Evolutionary conservation across 2,329 filamentous ascomycete species (phyloP), one percentile per base, ranked within the genome.

Genomic region (Neoascochyta sp.): DNA sequence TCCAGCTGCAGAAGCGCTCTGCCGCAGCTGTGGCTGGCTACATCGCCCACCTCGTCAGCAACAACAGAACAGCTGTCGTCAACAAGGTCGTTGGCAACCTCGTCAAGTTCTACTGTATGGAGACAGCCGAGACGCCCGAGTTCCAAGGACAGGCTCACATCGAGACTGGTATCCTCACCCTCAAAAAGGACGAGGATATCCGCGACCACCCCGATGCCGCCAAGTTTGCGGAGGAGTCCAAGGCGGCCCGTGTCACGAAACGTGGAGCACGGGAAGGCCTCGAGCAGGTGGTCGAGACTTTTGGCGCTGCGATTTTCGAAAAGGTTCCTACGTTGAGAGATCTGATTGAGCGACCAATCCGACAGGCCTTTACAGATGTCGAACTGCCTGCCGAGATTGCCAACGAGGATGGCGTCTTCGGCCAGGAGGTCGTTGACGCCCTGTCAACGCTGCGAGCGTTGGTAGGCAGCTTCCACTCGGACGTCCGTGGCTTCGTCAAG

Each of bases 41-140:
- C 12, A 82, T 98, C n/a, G 81, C 86, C 45, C 73, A 92, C 13
- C 92, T 96, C 51, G 88, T 87, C 4, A 76, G 80, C 22, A 79
- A 80, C 32, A 83, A 86, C 21, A 84, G 90, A 40, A 77, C 81
- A 34, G 87, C 82, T 10, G 87, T 93, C 9, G 89, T 92, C 10
- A 89, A 95, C 61, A 98, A 98, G 67, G 85, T 98, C 9, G 89
- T 96, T 16, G 81, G 86, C 25, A 98, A 98, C 55, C 66, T 98
- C 29, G 86, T 94, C 66, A 96, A 95, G 57, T 98, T 95, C 64
- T 95, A 88, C 43, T 98, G 92, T 55, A 87, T 95, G 53, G 92
- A 98, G 59, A 94, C 93, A 1, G 90, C 92, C 0, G 93, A 98
- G 62, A 98, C 93, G 0, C 92, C 92, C 0, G 92, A 96, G 54